A percentile compares a stretch with the other conserved stretches of the same genome.
Evolutionary conservation across 1,284 basidiomycete species (phyloP).

Genomic region (Melampsora americana): DNA sequence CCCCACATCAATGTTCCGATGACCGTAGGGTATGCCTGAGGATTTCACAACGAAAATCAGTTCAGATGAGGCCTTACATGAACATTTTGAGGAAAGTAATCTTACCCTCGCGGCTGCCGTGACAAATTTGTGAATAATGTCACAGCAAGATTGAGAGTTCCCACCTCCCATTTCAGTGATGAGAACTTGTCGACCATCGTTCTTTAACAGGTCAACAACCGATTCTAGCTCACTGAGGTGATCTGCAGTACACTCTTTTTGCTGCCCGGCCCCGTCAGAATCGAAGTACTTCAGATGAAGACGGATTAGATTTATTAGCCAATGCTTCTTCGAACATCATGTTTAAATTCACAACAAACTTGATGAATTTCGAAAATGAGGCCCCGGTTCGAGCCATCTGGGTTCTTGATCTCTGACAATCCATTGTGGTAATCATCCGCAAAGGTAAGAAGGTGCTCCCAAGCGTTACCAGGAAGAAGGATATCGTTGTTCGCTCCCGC

Average conservation of each 20-base stretch:
- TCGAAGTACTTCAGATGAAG: slow-evolving; percentile 22
- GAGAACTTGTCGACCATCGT: slow-evolving; percentile 15
- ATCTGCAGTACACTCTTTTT: background rate
- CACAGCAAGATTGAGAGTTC: slow-evolving; percentile 7
- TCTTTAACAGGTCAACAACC: slow-evolving; percentile 5
- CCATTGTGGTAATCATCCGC: slow-evolving; percentile 8
- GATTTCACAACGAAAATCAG: background rate
- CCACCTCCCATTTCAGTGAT: slow-evolving; percentile 29
- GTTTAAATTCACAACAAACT: slow-evolving; percentile 1
- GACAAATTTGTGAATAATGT: slow-evolving; percentile 15
- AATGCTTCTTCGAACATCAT: background rate
- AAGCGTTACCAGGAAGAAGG: slow-evolving; percentile 12
- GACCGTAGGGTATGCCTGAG: slow-evolving; percentile 11
- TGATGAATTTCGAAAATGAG: slow-evolving; percentile 21
- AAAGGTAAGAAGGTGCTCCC: slow-evolving; percentile 2
- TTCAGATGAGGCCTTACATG: too few relatives aligned
- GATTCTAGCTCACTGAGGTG: slow-evolving; percentile 3
- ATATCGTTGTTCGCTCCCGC: background rate
- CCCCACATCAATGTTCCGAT: slow-evolving; percentile 20
- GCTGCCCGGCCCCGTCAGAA: slow-evolving; percentile 3
- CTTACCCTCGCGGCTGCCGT: slow-evolving; percentile 6
- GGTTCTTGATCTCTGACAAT: slow-evolving; percentile 24
- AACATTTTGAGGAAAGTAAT: too few relatives aligned
- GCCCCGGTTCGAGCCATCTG: slow-evolving; percentile 12
- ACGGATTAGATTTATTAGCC: too few relatives aligned